Evolutionary conservation across 2,329 filamentous ascomycete genomes (phyloP).

Genomic region (Aspergillus vadensis): DNA sequence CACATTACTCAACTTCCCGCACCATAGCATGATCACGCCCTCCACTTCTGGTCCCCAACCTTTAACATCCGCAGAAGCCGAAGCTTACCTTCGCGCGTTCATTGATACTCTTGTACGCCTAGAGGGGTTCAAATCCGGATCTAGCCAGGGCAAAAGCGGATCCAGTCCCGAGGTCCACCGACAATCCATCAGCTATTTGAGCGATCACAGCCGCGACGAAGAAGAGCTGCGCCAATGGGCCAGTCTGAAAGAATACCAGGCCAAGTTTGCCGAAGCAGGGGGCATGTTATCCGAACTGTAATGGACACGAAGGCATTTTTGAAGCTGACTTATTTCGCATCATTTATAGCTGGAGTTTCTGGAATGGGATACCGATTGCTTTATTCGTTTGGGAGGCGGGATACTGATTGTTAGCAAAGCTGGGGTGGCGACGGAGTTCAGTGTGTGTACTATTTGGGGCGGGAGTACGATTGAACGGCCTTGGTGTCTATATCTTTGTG

Average conservation of each 20-base stretch:
- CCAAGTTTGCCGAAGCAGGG: slow-evolving; percentile 68
- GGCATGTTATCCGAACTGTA: slow-evolving; percentile 46
- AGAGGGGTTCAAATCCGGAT: slow-evolving; percentile 57
- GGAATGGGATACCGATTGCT: background rate
- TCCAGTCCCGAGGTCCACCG: slow-evolving; percentile 33
- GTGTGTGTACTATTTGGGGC: background rate
- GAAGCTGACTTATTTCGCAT: background rate
- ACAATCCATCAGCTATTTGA: slow-evolving; percentile 40
- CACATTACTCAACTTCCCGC: slow-evolving; percentile 69
- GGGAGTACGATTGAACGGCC: background rate
- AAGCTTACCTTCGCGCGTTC: slow-evolving; percentile 71
- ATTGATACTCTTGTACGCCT: slow-evolving; percentile 74
- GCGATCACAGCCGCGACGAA: slow-evolving; percentile 65
- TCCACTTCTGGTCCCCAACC: slow-evolving; percentile 29
- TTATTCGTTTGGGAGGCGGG: background rate
- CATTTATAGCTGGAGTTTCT: background rate
- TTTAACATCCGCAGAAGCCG: slow-evolving; percentile 55
- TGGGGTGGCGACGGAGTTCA: background rate
- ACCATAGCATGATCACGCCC: slow-evolving; percentile 27
- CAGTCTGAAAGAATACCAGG: slow-evolving; percentile 75
- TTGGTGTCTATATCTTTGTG: background rate
- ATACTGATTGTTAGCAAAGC: background rate
- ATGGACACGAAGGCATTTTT: background rate
- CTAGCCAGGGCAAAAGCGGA: slow-evolving; percentile 23
- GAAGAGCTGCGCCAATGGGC: slow-evolving; percentile 77